Percentiles rank a stretch among this genome's conserved stretches.
phyloP scores from a whole-genome alignment of 192 early-diverging fungal species.

The Ambispora gerdemannii region DNA sequence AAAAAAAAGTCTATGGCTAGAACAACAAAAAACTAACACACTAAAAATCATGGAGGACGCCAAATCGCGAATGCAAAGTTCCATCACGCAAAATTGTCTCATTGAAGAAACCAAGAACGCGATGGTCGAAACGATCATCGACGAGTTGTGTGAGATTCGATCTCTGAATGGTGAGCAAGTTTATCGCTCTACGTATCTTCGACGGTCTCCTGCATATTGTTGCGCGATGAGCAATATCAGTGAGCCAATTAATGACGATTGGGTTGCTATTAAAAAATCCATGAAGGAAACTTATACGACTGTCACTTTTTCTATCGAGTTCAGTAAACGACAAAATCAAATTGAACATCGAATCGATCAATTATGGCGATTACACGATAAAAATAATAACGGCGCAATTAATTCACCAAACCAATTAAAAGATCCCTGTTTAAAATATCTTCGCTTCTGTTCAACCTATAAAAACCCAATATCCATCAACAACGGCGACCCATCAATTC shows the following conservation, averaged over 20 bases:
- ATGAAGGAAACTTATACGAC: not conserved
- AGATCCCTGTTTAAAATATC: not conserved
- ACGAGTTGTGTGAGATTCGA: not conserved
- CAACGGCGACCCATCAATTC: not conserved
- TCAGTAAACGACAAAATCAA: not conserved
- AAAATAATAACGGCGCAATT: too few relatives aligned
- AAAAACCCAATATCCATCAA: not conserved
- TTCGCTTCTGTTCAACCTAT: not conserved
- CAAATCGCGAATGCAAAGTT: not conserved
- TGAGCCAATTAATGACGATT: not conserved
- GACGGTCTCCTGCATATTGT: not conserved
- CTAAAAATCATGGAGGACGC: not conserved
- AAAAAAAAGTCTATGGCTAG: not conserved
- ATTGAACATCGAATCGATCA: not conserved
- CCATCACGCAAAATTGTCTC: not conserved
- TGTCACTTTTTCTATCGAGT: not conserved
- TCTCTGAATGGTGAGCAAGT: not conserved
- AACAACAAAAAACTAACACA: not conserved
- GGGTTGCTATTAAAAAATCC: not conserved
- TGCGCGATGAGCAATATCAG: not conserved
- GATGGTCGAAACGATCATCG: not conserved
- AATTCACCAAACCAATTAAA: not conserved
- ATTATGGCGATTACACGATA: not conserved
- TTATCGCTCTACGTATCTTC: not conserved
- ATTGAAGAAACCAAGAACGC: too few relatives aligned